Percentiles rank a stretch among this genome's conserved stretches.
Conservation (phyloP, 139 green algal species). For the Chlorella sp. region DNA sequence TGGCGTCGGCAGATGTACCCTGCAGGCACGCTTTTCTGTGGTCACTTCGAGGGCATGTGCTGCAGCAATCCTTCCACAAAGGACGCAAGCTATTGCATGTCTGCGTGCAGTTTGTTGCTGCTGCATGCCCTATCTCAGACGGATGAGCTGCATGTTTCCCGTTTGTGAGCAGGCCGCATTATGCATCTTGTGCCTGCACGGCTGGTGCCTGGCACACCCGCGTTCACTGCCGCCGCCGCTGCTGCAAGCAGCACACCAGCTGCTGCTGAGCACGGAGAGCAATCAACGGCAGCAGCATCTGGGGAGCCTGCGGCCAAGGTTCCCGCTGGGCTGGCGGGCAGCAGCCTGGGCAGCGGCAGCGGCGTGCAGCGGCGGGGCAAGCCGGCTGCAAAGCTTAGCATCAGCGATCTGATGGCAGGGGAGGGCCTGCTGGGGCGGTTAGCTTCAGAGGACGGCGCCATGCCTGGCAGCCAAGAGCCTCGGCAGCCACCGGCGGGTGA, state of each 20-base stretch:
- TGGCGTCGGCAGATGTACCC: constrained; percentile 73
- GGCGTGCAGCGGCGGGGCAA: neutral
- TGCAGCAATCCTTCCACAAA: too few species aligned
- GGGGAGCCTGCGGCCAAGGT: too few species aligned
- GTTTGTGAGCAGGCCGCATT: constrained; percentile 61
- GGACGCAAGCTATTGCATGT: too few species aligned
- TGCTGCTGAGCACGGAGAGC: neutral
- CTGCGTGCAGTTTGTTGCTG: too few species aligned
- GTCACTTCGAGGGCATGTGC: too few species aligned
- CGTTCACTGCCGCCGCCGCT: constrained; percentile 5
- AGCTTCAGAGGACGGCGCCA: too few species aligned
- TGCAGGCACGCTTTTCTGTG: constrained; percentile 22
- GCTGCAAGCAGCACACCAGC: neutral
- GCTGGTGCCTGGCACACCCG: constrained; percentile 31
- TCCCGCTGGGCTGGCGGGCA: neutral
- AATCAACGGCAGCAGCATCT: neutral
- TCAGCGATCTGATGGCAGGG: constrained; percentile 21
- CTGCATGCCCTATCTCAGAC: neutral
- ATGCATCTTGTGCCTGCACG: constrained; percentile 80
- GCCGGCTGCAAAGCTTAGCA: constrained; percentile 27
- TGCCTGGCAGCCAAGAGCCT: too few species aligned
- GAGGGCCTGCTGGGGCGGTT: neutral
- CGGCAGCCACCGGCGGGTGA: neutral
- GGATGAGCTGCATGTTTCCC: neutral
- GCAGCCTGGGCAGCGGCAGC: neutral